Evolutionary conservation across 257 asterid genomes (phyloP).

Genomic region (Paulownia fortunei): DNA sequence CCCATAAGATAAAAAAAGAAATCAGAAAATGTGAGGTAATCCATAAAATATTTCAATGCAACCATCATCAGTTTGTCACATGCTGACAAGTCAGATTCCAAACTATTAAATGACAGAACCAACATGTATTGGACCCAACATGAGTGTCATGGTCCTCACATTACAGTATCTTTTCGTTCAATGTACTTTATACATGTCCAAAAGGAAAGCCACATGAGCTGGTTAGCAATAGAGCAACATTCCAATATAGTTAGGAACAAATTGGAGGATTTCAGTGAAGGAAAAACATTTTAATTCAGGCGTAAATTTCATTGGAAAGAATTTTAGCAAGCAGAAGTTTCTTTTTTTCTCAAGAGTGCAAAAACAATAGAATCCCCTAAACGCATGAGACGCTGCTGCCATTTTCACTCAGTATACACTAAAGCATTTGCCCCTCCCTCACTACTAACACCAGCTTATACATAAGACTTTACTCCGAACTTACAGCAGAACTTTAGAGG

Average conservation of each 20-base stretch:
- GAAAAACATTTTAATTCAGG: conserved; percentile 22
- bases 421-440: neutral
- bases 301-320: conserved; percentile 32
- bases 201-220: conserved; percentile 51
- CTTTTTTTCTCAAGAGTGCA: conserved; percentile 24
- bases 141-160: conserved; percentile 30
- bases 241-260: conserved; percentile 26
- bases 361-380: neutral
- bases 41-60: conserved; percentile 31
- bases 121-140: conserved; percentile 34
- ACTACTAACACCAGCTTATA: neutral
- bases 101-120: conserved; percentile 35
- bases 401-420: neutral
- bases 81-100: conserved; percentile 48
- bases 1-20: conserved; percentile 37
- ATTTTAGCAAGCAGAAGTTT: conserved; percentile 6
- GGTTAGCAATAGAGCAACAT: conserved; percentile 41
- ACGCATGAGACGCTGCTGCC: neutral
- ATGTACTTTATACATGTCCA: conserved; percentile 27
- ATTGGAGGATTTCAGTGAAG: conserved; percentile 26
- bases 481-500: neutral
- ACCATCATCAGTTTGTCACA: conserved; percentile 34
- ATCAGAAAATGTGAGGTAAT: conserved; percentile 27
- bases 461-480: neutral
- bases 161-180: conserved; percentile 23